phyloP scores from a whole-genome alignment of 495 filamentous ascomycete species.

The Xylaria flabelliformis region DNA sequence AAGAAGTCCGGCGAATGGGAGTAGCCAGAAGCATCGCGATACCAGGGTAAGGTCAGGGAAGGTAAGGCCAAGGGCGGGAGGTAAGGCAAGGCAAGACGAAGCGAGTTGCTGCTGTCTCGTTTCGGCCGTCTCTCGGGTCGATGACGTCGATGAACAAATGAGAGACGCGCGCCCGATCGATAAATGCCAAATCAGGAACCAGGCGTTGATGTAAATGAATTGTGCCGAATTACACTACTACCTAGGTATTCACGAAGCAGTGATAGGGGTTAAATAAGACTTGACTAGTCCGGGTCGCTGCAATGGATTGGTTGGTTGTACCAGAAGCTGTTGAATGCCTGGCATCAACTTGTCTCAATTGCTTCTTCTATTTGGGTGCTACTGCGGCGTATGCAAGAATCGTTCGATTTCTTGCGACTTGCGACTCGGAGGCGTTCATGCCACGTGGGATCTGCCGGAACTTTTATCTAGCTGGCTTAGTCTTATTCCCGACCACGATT shows the following conservation, averaged over 20 bases:
- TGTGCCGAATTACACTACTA: too few relatives aligned
- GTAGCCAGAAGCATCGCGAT: slow-evolving; percentile 7
- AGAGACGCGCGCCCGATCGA: background rate
- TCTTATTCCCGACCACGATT: background rate
- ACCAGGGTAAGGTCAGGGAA: background rate
- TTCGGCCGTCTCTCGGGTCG: background rate
- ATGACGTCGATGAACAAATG: slow-evolving; percentile 25
- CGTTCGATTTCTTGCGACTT: slow-evolving; percentile 3
- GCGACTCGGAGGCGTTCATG: slow-evolving; percentile 8
- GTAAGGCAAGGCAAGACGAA: background rate
- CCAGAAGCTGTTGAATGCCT: slow-evolving; percentile 6
- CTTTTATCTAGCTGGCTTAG: background rate
- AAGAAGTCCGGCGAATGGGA: slow-evolving; percentile 9
- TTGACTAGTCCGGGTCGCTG: background rate
- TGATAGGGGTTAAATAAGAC: background rate
- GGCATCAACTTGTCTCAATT: background rate
- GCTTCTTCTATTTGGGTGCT: slow-evolving; percentile 4
- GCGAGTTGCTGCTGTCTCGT: background rate
- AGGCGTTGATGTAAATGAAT: background rate
- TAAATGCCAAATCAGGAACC: slow-evolving; percentile 14
- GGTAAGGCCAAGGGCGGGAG: background rate
- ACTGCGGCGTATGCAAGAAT: slow-evolving; percentile 1
- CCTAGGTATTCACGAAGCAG: too few relatives aligned
- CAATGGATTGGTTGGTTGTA: background rate
- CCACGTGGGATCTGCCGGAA: slow-evolving; percentile 18